A percentile compares a stretch with the other conserved stretches of the same genome.
Evolutionary conservation across 2,329 filamentous ascomycete species (phyloP).

Genomic region (Penicillium sp.): DNA sequence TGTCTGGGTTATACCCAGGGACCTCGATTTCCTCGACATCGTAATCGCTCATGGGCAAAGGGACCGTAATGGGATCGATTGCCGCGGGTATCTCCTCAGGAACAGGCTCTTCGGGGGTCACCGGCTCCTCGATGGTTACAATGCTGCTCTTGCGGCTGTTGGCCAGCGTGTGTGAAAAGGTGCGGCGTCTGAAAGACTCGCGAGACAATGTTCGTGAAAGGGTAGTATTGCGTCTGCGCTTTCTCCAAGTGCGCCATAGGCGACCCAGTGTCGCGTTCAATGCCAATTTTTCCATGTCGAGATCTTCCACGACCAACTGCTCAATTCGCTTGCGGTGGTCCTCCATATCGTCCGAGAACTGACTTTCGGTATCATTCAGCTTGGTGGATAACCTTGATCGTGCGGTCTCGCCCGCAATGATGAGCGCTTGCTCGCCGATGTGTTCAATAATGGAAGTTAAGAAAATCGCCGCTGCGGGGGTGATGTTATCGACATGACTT

Average conservation of each 20-base stretch:
- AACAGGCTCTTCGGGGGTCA: constrained; percentile 16
- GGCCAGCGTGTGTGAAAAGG: constrained; percentile 19
- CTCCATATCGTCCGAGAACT: constrained; percentile 50
- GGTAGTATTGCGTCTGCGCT: constrained; percentile 52
- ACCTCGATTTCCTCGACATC: constrained; percentile 70
- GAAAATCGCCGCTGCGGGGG: constrained; percentile 91
- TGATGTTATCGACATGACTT: constrained; percentile 65
- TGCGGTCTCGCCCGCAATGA: constrained; percentile 83
- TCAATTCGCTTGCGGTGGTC: constrained; percentile 51
- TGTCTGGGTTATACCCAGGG: constrained; percentile 61
- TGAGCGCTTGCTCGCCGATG: constrained; percentile 84
- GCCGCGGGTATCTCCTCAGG: constrained; percentile 5
- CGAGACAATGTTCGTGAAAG: constrained; percentile 44
- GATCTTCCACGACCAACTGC: constrained; percentile 79
- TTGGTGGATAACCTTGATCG: constrained; percentile 43
- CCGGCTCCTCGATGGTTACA: constrained; percentile 34
- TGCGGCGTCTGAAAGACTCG: constrained; percentile 40
- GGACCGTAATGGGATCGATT: constrained; percentile 33
- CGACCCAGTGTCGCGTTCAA: constrained; percentile 84
- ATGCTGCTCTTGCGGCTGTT: constrained; percentile 41
- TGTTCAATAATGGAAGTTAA: constrained; percentile 92
- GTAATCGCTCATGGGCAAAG: constrained; percentile 32
- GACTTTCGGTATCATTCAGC: constrained; percentile 51
- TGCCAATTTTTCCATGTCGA: constrained; percentile 90
- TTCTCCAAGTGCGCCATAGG: constrained; percentile 94